Evolutionary conservation across 495 filamentous ascomycete genomes (phyloP).

Genomic region (Cairneyella variabilis): DNA sequence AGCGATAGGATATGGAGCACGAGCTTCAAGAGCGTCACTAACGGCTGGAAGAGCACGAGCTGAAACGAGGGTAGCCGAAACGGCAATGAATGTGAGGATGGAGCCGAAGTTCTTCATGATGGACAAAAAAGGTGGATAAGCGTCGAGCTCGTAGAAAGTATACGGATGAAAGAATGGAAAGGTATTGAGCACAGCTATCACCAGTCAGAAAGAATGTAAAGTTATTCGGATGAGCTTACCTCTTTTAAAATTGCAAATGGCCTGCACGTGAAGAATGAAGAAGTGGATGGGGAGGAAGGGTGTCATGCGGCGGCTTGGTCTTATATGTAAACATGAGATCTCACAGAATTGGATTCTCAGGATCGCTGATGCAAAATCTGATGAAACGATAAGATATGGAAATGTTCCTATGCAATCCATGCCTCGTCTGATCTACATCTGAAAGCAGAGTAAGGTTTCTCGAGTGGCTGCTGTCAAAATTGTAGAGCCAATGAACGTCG

Average conservation of each 20-base stretch:
- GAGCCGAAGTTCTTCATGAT: slow-evolving; percentile 39
- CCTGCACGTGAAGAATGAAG: slow-evolving; percentile 18
- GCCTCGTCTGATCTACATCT: slow-evolving; percentile 27
- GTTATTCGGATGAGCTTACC: slow-evolving; percentile 23
- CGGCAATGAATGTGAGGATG: slow-evolving; percentile 32
- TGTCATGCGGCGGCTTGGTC: slow-evolving; percentile 21
- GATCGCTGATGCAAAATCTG: slow-evolving; percentile 23
- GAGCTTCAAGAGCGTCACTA: slow-evolving; percentile 7
- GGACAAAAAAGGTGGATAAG: slow-evolving; percentile 24
- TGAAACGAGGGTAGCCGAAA: slow-evolving; percentile 30
- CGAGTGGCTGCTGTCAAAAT: slow-evolving; percentile 1
- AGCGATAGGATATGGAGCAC: slow-evolving; percentile 12
- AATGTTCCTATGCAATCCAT: slow-evolving; percentile 14
- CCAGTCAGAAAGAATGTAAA: slow-evolving; percentile 13
- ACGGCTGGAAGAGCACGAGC: slow-evolving; percentile 25
- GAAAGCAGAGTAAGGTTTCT: slow-evolving; percentile 6
- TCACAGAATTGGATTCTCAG: slow-evolving; percentile 2
- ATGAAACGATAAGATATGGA: slow-evolving; percentile 26
- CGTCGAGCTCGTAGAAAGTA: slow-evolving; percentile 24
- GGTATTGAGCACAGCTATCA: slow-evolving; percentile 36
- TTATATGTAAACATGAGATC: slow-evolving; percentile 23
- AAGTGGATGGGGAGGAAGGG: slow-evolving; percentile 24
- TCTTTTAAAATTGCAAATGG: slow-evolving; percentile 29
- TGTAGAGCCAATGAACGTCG: not conserved
- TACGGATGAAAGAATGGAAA: slow-evolving; percentile 28